Evolutionary conservation across 2,329 filamentous ascomycete genomes (phyloP), one percentile per base, ranked within the genome.

Genomic region (Aschersonia sp.): DNA sequence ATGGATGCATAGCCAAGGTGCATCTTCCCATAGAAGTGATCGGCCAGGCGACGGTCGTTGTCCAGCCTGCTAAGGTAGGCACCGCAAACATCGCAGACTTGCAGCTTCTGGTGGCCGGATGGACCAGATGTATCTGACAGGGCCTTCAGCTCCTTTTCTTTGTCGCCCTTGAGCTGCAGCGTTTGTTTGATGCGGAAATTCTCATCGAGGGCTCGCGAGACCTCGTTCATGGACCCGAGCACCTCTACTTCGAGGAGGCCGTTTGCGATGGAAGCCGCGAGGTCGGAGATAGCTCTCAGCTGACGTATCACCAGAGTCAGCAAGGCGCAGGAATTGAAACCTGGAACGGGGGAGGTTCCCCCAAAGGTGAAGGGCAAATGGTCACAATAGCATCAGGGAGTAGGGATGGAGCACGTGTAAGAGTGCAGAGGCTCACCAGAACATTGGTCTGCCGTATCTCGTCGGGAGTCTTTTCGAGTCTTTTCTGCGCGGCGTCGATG

Each of bases 1-100:
- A 98, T 98, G 68, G 95, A 87, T 12, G 92, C 92, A 63, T 97
- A 98, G 0, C 92, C 92, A 49, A 98, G 69, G 61, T 98, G 92
- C 92, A 98, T 98, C 73, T 98, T 98, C 29, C 92, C 92, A 65
- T 96, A 97, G 63, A 98, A 98, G 64, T 98, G 92, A 62, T 98
- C 92, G 22, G 92, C 92, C 60, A 98, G 65, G 32, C 92, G 77
- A 37, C 92, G 78, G 63, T 98, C 92, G 61, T 98, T 98, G 62
- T 98, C 92, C 33, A 98, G 75, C 29, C 92, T 72, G 52, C 82
- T 88, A 39, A 98, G 75, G 63, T 97, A 98, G 5, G 92, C 92
- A 52, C 92, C 92, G 64, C 92, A 98, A 1, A 97, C 92, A 66
- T 98, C 92, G 73, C 92, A 98, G 44, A 98, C 92, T 64, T 98